Evolutionary conservation across 495 filamentous ascomycete genomes (phyloP).

Genomic region (Geopyxis carbonaria): DNA sequence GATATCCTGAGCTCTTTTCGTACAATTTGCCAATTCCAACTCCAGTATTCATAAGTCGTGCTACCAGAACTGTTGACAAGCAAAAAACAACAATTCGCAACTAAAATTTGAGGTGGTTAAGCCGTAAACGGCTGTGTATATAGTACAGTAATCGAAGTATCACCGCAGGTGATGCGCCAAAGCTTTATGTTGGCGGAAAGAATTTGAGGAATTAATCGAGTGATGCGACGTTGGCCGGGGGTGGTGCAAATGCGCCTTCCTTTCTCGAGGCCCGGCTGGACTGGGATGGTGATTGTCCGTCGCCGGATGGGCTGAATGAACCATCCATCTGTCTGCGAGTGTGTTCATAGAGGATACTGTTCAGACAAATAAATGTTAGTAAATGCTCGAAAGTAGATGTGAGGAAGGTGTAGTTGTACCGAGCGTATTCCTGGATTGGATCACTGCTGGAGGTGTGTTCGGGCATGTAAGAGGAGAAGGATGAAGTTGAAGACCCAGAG

Average conservation of each 20-base stretch:
- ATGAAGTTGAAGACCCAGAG: neutral
- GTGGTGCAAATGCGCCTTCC: no score
- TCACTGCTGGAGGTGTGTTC: conserved; percentile 1
- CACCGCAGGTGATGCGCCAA: neutral
- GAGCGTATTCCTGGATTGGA: conserved; percentile 18
- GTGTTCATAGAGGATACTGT: conserved; percentile 18
- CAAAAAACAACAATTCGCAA: no score
- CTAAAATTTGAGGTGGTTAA: no score
- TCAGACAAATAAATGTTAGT: no score
- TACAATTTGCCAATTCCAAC: no score
- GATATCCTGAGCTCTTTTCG: no score
- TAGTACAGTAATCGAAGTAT: no score
- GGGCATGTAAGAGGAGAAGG: neutral
- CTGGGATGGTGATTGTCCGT: neutral
- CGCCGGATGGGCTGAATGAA: conserved; percentile 9
- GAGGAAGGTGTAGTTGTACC: conserved; percentile 1
- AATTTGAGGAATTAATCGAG: neutral
- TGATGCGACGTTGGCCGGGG: neutral
- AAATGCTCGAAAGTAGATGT: neutral
- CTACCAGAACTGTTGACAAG: no score
- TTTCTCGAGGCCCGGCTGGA: neutral
- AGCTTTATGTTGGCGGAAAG: neutral
- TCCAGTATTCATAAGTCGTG: no score
- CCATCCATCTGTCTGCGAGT: conserved; percentile 20
- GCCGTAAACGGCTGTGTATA: no score